phyloP scores from a whole-genome alignment of 805 yeast species.

The Blastobotrys attinorum region DNA sequence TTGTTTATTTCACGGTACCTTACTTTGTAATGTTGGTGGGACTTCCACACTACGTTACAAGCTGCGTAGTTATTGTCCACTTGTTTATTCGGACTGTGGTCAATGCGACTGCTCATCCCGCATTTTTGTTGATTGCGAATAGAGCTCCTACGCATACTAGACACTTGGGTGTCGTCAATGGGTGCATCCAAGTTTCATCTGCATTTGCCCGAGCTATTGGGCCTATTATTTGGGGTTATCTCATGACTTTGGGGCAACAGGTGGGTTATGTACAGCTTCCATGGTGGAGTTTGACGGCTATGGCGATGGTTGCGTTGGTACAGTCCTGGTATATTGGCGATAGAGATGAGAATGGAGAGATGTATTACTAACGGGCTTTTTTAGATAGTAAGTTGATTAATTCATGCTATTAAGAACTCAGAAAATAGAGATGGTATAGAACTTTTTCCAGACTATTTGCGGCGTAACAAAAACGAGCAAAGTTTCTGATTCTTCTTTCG shows the following conservation, averaged over 20 bases:
- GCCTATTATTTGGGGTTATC: constrained; percentile 48
- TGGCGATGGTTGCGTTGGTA: constrained; percentile 12
- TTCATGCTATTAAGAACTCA: no score
- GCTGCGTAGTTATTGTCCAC: constrained; percentile 15
- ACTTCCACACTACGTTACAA: constrained; percentile 9
- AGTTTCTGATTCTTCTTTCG: no score
- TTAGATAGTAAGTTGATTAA: no score
- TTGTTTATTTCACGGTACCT: constrained; percentile 41
- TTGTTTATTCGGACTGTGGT: constrained; percentile 34
- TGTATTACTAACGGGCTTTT: neutral
- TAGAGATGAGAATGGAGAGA: constrained; percentile 13
- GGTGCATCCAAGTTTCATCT: constrained; percentile 44
- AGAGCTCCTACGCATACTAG: constrained; percentile 45
- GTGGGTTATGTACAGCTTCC: constrained; percentile 17
- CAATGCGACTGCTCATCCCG: constrained; percentile 44
- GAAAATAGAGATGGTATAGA: no score
- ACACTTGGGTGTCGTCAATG: constrained; percentile 49
- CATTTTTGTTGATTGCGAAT: constrained; percentile 45
- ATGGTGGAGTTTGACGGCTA: constrained; percentile 18
- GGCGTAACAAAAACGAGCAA: no score
- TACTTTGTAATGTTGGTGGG: constrained; percentile 37
- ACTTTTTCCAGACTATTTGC: no score
- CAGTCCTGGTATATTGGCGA: constrained; percentile 23
- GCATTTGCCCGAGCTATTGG: constrained; percentile 51
- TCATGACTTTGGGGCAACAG: constrained; percentile 33